Percentiles rank a stretch among this genome's conserved stretches.
Conservation (phyloP, 345 rosid species). For the Eucalyptus sideroxylon region DNA sequence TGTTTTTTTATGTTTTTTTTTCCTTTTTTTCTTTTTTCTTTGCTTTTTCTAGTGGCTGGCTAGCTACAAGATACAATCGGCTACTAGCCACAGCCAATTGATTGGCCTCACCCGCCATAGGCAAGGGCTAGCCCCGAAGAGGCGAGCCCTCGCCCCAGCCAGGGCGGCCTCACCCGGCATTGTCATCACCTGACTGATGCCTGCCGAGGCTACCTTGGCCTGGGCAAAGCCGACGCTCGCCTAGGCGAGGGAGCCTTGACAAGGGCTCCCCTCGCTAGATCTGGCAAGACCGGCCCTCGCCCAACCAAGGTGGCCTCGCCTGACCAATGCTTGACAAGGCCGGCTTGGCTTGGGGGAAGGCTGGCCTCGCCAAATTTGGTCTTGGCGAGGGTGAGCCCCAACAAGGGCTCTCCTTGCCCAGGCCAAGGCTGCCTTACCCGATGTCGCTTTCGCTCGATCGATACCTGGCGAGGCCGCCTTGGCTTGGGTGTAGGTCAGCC, state of each 20-base stretch:
- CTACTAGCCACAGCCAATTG: rapidly evolving
- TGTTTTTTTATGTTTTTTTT: too few species aligned
- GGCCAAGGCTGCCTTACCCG: rapidly evolving
- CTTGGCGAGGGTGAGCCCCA: rapidly evolving
- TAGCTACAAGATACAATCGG: rapidly evolving
- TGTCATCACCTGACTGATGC: rapidly evolving
- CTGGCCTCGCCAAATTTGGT: too few species aligned
- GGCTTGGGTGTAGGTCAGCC: rapidly evolving
- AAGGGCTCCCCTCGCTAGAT: too few species aligned
- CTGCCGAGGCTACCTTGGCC: rapidly evolving
- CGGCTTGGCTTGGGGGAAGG: too few species aligned
- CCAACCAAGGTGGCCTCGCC: rapidly evolving
- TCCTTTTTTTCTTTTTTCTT: too few species aligned
- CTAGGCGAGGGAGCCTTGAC: rapidly evolving
- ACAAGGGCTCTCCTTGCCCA: too few species aligned
- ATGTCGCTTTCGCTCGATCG: rapidly evolving
- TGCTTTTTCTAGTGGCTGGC: rapidly evolving
- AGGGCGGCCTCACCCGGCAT: rapidly evolving
- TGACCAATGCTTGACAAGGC: rapidly evolving
- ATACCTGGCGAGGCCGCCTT: rapidly evolving
- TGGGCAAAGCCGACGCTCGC: rapidly evolving
- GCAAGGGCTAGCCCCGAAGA: rapidly evolving
- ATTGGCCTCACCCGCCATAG: too few species aligned
- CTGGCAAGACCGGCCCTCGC: too few species aligned
- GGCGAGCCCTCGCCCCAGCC: rapidly evolving